Conservation (phyloP, 441 rosid species). For the Populus hybrid region DNA sequence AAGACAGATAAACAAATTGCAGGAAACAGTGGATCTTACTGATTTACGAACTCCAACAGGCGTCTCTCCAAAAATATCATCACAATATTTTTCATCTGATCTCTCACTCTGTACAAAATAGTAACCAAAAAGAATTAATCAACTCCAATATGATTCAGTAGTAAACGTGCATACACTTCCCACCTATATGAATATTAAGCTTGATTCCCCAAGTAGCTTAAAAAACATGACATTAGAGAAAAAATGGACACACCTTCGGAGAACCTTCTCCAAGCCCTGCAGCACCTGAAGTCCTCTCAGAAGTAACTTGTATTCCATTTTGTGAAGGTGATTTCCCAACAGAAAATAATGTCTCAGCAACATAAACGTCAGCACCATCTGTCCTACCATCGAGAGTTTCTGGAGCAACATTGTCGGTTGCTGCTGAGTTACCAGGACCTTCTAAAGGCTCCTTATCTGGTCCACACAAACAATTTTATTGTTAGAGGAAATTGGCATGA, state of each 20-base stretch:
- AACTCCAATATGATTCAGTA: background rate
- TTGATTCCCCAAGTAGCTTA: background rate
- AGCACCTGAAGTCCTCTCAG: slow-evolving; percentile 46
- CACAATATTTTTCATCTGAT: slow-evolving; percentile 73
- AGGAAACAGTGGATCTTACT: slow-evolving; percentile 39
- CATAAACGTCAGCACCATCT: slow-evolving; percentile 31
- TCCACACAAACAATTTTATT: slow-evolving; percentile 7
- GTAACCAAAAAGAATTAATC: background rate
- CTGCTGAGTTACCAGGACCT: slow-evolving; percentile 24
- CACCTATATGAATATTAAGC: background rate
- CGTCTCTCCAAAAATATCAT: slow-evolving; percentile 97
- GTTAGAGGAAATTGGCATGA: slow-evolving; percentile 7
- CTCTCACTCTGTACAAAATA: slow-evolving; percentile 74
- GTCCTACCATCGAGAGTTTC: slow-evolving; percentile 35
- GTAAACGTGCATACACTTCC: background rate
- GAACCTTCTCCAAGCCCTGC: slow-evolving; percentile 92
- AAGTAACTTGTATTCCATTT: slow-evolving; percentile 39
- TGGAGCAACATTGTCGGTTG: slow-evolving; percentile 25
- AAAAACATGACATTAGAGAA: background rate
- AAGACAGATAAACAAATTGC: background rate
- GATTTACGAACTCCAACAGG: slow-evolving; percentile 64
- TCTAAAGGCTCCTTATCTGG: slow-evolving; percentile 29
- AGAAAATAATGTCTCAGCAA: slow-evolving; percentile 45
- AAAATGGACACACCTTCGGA: slow-evolving; percentile 63
- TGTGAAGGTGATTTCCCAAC: slow-evolving; percentile 54